Evolutionary conservation across 768 basidiomycete genomes (phyloP).

Genomic region (Megacollybia marginata): DNA sequence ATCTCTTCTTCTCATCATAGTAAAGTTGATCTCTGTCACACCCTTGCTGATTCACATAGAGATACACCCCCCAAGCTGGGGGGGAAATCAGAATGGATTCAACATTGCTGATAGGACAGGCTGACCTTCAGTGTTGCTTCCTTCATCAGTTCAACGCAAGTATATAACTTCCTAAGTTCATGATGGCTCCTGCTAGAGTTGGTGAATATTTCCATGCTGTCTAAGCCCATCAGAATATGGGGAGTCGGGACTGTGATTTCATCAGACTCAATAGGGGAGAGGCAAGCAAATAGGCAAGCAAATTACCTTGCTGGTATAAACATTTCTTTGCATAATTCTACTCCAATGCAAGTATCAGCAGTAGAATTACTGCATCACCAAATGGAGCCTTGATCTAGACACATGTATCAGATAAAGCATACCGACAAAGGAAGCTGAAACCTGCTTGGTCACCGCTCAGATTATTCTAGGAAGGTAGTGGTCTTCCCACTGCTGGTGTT

Average conservation of each 20-base stretch:
- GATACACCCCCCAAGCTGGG: constrained; percentile 92
- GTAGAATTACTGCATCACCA: constrained; percentile 95
- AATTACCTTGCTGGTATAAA: constrained; percentile 94
- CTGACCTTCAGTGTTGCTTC: constrained; percentile 91
- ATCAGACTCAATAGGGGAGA: no score
- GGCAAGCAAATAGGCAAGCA: constrained; percentile 8
- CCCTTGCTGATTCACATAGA: constrained; percentile 98
- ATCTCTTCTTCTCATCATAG: constrained; percentile 98
- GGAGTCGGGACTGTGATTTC: constrained; percentile 61
- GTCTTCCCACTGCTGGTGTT: constrained; percentile 84
- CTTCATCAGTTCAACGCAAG: constrained; percentile 89
- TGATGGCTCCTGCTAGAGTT: constrained; percentile 99
- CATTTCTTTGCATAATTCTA: constrained; percentile 95
- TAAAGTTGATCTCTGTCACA: constrained; percentile 98
- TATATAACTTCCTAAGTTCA: constrained; percentile 92
- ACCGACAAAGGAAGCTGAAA: constrained; percentile 15
- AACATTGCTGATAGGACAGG: no score
- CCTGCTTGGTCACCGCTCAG: constrained; percentile 83
- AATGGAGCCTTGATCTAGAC: constrained; percentile 82
- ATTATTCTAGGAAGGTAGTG: constrained; percentile 89
- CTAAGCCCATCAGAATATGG: constrained; percentile 95
- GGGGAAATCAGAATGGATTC: neutral
- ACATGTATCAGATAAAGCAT: neutral
- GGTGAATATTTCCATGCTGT: constrained; percentile 98
- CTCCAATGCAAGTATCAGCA: constrained; percentile 89